Conservation (phyloP, 495 filamentous ascomycete genomes). For the Collariella sp. region DNA sequence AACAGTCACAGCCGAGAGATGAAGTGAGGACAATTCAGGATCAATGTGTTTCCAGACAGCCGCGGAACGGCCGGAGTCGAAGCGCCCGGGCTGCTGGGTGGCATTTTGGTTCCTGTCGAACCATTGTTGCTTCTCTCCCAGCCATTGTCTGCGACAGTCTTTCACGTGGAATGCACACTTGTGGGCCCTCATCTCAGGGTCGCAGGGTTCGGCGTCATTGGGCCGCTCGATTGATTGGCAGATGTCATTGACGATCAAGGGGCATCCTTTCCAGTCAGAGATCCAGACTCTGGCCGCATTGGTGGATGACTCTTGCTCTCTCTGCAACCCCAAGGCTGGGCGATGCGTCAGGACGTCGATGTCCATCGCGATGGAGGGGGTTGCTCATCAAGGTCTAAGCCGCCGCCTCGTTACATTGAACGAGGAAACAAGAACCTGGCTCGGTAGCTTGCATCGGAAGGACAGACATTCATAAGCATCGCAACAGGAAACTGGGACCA, state of each 20-base stretch:
- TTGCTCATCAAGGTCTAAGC: background rate
- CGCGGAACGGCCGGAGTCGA: no score
- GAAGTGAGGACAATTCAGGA: no score
- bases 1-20: background rate
- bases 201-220: background rate
- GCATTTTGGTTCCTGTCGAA: no score
- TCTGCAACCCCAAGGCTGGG: background rate
- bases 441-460: no score
- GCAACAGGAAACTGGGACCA: background rate
- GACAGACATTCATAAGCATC: background rate
- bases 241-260: background rate
- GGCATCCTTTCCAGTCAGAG: background rate
- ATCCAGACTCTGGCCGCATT: background rate
- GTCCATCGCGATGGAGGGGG: no score
- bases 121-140: no score
- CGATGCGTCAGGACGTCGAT: no score
- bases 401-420: background rate
- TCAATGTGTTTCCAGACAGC: no score
- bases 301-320: no score
- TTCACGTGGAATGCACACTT: constrained; percentile 2
- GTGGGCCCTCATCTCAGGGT: background rate
- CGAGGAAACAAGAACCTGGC: background rate
- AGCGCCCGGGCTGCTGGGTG: no score
- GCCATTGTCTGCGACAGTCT: background rate
- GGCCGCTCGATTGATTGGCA: background rate